phyloP scores from a whole-genome alignment of 805 yeast species.

The Suhomyces sp. region DNA sequence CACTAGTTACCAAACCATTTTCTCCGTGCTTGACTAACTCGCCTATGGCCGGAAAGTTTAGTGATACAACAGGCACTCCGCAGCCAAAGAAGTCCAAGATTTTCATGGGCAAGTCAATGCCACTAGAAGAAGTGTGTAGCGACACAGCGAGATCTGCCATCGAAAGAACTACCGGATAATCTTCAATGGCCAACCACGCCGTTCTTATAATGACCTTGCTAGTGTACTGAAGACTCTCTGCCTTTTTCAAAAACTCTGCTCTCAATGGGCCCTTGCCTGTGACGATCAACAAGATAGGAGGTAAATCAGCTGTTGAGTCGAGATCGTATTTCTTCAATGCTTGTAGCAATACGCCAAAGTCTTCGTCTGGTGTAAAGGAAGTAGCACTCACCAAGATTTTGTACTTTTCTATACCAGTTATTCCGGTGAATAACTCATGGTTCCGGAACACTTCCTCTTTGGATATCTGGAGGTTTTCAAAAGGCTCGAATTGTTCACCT shows the following conservation, averaged over 20 bases:
- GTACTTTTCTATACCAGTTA: conserved; percentile 34
- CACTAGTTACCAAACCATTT: conserved; percentile 61
- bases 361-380: conserved; percentile 95
- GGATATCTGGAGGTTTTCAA: conserved; percentile 29
- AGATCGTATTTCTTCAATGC: conserved; percentile 63
- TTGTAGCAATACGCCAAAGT: conserved; percentile 63
- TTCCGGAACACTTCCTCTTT: conserved; percentile 24
- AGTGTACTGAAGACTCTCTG: conserved; percentile 43
- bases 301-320: conserved; percentile 21
- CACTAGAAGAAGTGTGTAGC: conserved; percentile 86
- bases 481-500: conserved; percentile 60
- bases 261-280: conserved; percentile 95
- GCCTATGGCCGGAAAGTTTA: conserved; percentile 69
- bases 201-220: conserved; percentile 54
- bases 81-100: conserved; percentile 94
- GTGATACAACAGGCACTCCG: conserved; percentile 85
- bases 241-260: conserved; percentile 46
- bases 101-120: conserved; percentile 95
- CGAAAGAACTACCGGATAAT: conserved; percentile 73
- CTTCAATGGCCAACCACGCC: conserved; percentile 74
- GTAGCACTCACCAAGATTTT: conserved; percentile 83
- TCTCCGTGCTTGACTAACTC: conserved; percentile 69
- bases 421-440: conserved; percentile 25
- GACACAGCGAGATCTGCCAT: conserved; percentile 87
- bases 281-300: conserved; percentile 65